These are phyloP conservation scores for Cinnamomum micranthum DNA, from an alignment of 164 flowering plant species.

Conservation along the genomic window DNA sequence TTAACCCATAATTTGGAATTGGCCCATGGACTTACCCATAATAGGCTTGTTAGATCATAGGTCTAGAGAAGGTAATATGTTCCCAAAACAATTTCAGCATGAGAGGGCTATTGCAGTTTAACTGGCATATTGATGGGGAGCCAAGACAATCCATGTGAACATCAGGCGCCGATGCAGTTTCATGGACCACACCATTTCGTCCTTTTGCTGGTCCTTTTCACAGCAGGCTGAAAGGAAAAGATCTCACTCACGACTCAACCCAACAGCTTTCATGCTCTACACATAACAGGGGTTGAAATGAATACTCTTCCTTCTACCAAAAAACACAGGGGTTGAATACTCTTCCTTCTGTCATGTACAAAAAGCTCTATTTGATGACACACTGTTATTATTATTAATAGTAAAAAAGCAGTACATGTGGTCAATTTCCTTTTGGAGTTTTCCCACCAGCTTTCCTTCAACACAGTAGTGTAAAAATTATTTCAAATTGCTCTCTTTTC, in stretches of 20 bases:
- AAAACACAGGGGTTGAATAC: not conserved
- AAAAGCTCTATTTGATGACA: too few species aligned
- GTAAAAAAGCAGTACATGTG: not conserved
- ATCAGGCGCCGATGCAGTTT: too few species aligned
- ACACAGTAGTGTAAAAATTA: not conserved
- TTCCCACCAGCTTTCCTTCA: conserved; percentile 16
- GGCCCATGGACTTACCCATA: too few species aligned
- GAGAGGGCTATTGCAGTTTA: too few species aligned
- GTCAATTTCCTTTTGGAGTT: conserved; percentile 4
- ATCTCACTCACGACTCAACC: not conserved
- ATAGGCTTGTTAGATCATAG: too few species aligned
- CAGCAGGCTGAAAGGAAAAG: not conserved
- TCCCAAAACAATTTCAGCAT: too few species aligned
- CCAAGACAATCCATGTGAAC: too few species aligned
- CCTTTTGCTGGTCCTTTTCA: not conserved
- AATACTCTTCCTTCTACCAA: not conserved
- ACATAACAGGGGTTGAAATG: not conserved
- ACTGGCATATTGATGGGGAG: too few species aligned
- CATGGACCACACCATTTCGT: too few species aligned
- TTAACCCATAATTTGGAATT: too few species aligned
- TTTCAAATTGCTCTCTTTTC: not conserved
- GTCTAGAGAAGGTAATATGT: too few species aligned
- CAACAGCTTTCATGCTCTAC: not conserved
- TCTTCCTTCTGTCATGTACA: not conserved
- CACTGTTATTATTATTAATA: not conserved